Conservation (phyloP, 345 rosid genomes). For the Brassica nigra region DNA sequence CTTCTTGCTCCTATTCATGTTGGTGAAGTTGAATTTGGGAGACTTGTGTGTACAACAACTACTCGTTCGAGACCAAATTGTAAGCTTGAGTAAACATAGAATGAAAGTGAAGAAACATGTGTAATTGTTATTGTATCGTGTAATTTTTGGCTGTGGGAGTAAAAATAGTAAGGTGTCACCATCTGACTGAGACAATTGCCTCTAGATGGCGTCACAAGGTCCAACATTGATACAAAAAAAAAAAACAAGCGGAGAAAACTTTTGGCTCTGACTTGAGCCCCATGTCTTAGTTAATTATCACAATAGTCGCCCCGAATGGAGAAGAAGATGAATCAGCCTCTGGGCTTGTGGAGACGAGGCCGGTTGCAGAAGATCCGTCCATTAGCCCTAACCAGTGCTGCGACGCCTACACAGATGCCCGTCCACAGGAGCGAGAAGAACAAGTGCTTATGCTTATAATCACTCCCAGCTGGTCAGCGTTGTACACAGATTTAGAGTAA, state of each 20-base stretch:
- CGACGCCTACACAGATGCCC: conserved; percentile 59
- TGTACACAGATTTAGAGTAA: conserved; percentile 5
- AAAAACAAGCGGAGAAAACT: conserved; percentile 10
- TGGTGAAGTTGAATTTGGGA: neutral
- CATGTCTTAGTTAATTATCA: conserved; percentile 27
- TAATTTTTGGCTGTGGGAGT: conserved; percentile 23
- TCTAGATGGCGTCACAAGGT: conserved; percentile 28
- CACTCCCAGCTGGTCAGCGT: conserved; percentile 63
- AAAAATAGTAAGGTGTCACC: neutral
- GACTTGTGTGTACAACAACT: neutral
- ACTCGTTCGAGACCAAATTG: neutral
- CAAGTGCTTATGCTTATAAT: conserved; percentile 55
- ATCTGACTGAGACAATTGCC: conserved; percentile 35
- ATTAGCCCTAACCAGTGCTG: conserved; percentile 68
- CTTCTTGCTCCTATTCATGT: neutral
- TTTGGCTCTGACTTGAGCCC: conserved; percentile 24
- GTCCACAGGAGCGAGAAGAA: conserved; percentile 80
- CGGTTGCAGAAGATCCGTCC: conserved; percentile 96
- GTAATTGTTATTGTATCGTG: conserved; percentile 18
- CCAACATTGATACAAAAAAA: conserved; percentile 21
- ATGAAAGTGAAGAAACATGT: conserved; percentile 6
- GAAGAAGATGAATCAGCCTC: conserved; percentile 45
- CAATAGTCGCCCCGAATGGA: conserved; percentile 20
- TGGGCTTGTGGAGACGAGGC: conserved; percentile 89
- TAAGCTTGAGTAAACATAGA: neutral